Evolutionary conservation across 805 yeast genomes (phyloP), one percentile per base, ranked within the genome.

Genomic region (Candida insectorum): DNA sequence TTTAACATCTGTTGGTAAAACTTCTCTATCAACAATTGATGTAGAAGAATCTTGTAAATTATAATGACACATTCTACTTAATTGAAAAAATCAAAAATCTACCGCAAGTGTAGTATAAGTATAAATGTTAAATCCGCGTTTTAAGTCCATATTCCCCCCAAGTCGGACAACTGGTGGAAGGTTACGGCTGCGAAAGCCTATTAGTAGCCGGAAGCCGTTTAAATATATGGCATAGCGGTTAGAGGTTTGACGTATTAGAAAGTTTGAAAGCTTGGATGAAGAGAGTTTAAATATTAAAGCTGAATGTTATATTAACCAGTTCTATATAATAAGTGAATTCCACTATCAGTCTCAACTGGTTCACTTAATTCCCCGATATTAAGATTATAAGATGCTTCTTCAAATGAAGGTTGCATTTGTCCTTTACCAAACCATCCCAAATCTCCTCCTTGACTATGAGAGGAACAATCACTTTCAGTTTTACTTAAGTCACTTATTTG

Each of bases 371-470:
- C 93, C 14, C 96, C 96, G 14, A 87, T 80, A 44, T 85, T 77
- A 44, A 93, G 65, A 4, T 62, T 79, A 56, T 84, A 91, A 2
- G 96, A 81, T 2, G 93, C 95, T 39, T 79, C 79, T 59, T 93
- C 98, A 52, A 93, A 93, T 38, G 82, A 64, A 22, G 96, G 96
- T 59, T 93, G 97, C 98, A 93, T 93, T 48, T 82, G 88, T 24
- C 96, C 96, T 40, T 72, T 78, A 16, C 84, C 86, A 53, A 93
- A 93, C 52, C 64, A 78, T 0, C 98, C 97, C 48, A 93, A 69
- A 56, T 93, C 98, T 28, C 98, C 98, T 14, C 88, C 87, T 51
- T 85, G 79, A 29, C 82, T 67, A 49, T 84, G 94, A 8, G 94
- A 82, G 12, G 85, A 75, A 58, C 97, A 88, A 55, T 91, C 98